Percentiles rank a stretch among this genome's conserved stretches.
These are phyloP conservation scores for Massariosphaeria phaeospora DNA, from an alignment of 495 filamentous ascomycete species.

Conservation along the genomic window DNA sequence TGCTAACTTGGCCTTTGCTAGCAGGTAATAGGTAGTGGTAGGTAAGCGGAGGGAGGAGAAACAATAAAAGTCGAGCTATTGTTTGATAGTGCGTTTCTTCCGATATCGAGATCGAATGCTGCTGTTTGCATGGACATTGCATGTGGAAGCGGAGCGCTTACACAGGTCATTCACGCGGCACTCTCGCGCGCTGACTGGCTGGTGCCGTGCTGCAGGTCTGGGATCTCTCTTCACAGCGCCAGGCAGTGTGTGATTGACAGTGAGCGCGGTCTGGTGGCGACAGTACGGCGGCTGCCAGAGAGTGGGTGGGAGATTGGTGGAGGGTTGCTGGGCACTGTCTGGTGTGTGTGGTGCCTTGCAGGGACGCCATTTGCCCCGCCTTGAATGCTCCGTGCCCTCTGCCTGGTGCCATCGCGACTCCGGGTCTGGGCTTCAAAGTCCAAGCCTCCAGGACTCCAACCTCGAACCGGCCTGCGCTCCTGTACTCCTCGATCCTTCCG, in stretches of 20 bases:
- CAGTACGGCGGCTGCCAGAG: not conserved
- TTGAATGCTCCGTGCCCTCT: not conserved
- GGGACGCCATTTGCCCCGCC: slow-evolving; percentile 13
- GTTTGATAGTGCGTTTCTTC: too few species aligned
- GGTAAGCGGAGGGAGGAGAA: too few species aligned
- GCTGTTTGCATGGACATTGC: too few species aligned
- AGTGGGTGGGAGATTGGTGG: slow-evolving; percentile 3
- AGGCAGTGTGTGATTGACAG: slow-evolving; percentile 26
- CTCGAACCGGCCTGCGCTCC: not conserved
- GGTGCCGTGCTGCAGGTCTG: not conserved
- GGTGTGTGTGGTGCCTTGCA: slow-evolving; percentile 24
- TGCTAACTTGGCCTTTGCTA: not conserved
- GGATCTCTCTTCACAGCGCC: slow-evolving; percentile 6
- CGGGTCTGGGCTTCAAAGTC: too few species aligned
- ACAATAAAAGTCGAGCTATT: too few species aligned
- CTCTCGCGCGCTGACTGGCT: slow-evolving; percentile 12
- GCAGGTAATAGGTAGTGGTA: too few species aligned
- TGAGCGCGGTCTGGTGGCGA: slow-evolving; percentile 1
- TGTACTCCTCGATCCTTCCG: not conserved
- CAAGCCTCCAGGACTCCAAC: not conserved
- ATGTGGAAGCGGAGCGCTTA: too few species aligned
- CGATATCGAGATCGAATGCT: too few species aligned
- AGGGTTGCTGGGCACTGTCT: not conserved
- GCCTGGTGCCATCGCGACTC: not conserved
- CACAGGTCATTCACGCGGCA: slow-evolving; percentile 6